Evolutionary conservation across 495 filamentous ascomycete genomes (phyloP).

Genomic region (Rhizodiscina lignyota): DNA sequence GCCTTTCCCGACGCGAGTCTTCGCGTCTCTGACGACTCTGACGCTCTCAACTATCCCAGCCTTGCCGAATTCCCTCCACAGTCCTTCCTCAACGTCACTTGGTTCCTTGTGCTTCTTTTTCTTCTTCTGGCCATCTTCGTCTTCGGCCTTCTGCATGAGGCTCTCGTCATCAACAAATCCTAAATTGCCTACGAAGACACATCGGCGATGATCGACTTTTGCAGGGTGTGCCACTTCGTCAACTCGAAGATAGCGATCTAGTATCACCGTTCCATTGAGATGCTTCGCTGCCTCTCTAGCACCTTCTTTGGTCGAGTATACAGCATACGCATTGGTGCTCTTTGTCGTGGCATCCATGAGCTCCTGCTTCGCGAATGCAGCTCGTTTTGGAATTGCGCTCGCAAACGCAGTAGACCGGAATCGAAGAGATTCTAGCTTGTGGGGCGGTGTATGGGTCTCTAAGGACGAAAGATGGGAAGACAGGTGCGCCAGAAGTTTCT

Average conservation of each 20-base stretch:
- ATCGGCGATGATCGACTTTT: conserved; percentile 64
- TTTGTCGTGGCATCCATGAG: conserved; percentile 78
- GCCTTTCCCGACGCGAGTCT: conserved; percentile 87
- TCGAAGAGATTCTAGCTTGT: conserved; percentile 74
- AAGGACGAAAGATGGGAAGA: conserved; percentile 33
- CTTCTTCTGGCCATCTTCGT: conserved; percentile 38
- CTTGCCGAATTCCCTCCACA: conserved; percentile 75
- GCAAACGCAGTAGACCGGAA: conserved; percentile 85
- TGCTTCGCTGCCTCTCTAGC: conserved; percentile 58
- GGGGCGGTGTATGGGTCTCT: conserved; percentile 19
- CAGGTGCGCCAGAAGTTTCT: conserved; percentile 53
- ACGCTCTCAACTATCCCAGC: conserved; percentile 82
- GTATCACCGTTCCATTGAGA: conserved; percentile 69
- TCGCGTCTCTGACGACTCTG: conserved; percentile 75
- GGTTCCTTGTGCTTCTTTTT: conserved; percentile 48
- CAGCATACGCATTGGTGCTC: conserved; percentile 85
- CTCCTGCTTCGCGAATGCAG: conserved; percentile 66
- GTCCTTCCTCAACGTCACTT: conserved; percentile 82
- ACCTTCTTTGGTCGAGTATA: conserved; percentile 57
- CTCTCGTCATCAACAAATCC: conserved; percentile 84
- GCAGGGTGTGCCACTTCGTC: conserved; percentile 82
- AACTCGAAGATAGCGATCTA: conserved; percentile 79
- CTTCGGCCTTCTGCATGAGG: conserved; percentile 32
- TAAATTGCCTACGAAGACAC: conserved; percentile 93
- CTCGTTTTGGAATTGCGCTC: conserved; percentile 66